Conservation (phyloP, 805 yeast species). For the Yarrowia yakushimensis region DNA sequence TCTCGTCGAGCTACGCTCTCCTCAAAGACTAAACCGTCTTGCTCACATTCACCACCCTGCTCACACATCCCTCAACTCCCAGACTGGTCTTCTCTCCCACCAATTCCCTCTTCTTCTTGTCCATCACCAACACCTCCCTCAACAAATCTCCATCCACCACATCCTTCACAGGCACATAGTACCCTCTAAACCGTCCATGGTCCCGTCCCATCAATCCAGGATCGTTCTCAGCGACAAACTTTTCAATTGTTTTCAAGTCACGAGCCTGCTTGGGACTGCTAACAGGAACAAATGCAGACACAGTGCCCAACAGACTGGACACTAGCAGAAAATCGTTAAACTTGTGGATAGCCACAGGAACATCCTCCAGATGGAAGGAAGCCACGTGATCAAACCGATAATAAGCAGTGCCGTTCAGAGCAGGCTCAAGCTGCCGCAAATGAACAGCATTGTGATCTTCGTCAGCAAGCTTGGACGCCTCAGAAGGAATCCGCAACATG, state of each 20-base stretch:
- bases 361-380: slow-evolving; percentile 68
- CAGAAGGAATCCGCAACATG: slow-evolving; percentile 58
- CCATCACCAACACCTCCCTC: not conserved
- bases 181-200: slow-evolving; percentile 65
- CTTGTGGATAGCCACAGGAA: slow-evolving; percentile 57
- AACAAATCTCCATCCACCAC: slow-evolving; percentile 80
- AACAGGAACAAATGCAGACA: slow-evolving; percentile 73
- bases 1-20: not conserved
- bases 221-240: slow-evolving; percentile 34
- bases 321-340: slow-evolving; percentile 46
- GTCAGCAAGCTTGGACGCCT: slow-evolving; percentile 48
- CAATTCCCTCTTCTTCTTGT: not conserved
- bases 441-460: slow-evolving; percentile 48
- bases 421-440: slow-evolving; percentile 29
- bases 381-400: slow-evolving; percentile 48
- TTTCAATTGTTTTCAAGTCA: slow-evolving; percentile 55
- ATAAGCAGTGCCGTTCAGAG: not conserved
- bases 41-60: not conserved
- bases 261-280: slow-evolving; percentile 57
- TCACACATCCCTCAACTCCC: not conserved
- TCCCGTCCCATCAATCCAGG: slow-evolving; percentile 58
- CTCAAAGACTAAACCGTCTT: not conserved
- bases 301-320: slow-evolving; percentile 76
- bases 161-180: slow-evolving; percentile 72
- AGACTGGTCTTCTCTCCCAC: not conserved